Conservation (phyloP, 2,329 filamentous ascomycete genomes). For the Nemania abortiva region DNA sequence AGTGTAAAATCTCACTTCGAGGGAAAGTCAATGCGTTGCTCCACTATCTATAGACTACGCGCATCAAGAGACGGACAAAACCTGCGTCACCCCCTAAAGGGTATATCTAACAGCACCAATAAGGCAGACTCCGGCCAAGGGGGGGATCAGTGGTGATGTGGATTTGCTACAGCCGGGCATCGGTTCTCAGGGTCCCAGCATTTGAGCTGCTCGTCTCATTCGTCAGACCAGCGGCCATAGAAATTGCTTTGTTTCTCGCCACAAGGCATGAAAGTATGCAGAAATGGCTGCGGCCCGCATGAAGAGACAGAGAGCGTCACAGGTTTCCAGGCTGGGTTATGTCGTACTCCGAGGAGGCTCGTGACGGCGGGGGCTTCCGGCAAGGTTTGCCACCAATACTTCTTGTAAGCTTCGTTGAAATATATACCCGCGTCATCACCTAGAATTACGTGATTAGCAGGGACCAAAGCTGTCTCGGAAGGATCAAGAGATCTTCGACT, state of each 20-base stretch:
- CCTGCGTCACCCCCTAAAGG: background rate
- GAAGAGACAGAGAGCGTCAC: no score
- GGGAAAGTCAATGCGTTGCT: no score
- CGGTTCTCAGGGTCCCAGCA: no score
- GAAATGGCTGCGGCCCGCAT: no score
- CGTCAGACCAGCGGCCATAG: no score
- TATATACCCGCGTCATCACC: constrained; percentile 9
- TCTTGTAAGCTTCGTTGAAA: constrained; percentile 25
- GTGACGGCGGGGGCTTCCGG: constrained; percentile 18
- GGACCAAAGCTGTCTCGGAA: constrained; percentile 12
- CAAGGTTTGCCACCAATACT: constrained; percentile 21
- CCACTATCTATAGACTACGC: no score
- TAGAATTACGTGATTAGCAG: constrained; percentile 13
- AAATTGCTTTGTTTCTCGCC: no score
- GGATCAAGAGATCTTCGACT: constrained; percentile 6
- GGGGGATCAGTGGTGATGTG: no score
- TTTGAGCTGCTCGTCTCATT: no score
- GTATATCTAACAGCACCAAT: constrained; percentile 20
- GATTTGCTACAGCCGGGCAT: no score
- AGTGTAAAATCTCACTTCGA: no score
- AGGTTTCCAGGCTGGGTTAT: constrained; percentile 14
- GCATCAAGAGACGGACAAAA: constrained; percentile 1
- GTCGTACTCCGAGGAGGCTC: constrained; percentile 14
- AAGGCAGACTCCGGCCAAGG: background rate
- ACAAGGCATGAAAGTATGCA: no score